Conservation (phyloP, 179 eudicot species). For the Gypsophila paniculata region DNA sequence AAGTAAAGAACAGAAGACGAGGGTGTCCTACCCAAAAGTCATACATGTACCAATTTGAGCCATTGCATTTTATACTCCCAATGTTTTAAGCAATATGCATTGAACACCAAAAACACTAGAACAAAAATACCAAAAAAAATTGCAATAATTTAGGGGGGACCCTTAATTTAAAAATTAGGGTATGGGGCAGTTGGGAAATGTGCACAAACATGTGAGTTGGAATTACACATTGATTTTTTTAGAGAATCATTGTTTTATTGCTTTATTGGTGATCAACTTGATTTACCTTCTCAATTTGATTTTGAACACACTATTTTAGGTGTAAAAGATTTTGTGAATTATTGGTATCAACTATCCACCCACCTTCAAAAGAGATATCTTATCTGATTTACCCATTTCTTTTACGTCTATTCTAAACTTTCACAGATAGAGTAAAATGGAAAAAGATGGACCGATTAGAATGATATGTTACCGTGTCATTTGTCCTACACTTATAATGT, state of each 20-base stretch:
- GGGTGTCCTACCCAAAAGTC: no score
- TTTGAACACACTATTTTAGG: neutral
- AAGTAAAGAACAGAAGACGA: no score
- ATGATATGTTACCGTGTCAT: no score
- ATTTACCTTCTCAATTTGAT: neutral
- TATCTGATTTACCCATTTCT: no score
- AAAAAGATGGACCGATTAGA: no score
- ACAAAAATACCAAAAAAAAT: neutral
- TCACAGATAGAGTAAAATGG: no score
- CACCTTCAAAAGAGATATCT: no score
- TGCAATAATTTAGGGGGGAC: slow-evolving; percentile 17
- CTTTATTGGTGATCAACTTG: no score
- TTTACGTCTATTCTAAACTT: no score
- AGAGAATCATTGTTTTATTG: slow-evolving; percentile 16
- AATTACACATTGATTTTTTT: neutral
- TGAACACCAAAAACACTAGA: slow-evolving; percentile 9
- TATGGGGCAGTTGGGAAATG: slow-evolving; percentile 7
- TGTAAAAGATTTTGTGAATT: neutral
- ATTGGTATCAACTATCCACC: no score
- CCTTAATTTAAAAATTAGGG: neutral
- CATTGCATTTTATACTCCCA: neutral
- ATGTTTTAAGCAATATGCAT: slow-evolving; percentile 9
- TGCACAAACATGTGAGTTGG: slow-evolving; percentile 15
- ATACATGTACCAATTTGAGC: neutral
- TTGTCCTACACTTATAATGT: no score